These are phyloP conservation scores for Sporobolomyces phaffii DNA, from an alignment of 768 basidiomycete genomes.

Conservation along the genomic window DNA sequence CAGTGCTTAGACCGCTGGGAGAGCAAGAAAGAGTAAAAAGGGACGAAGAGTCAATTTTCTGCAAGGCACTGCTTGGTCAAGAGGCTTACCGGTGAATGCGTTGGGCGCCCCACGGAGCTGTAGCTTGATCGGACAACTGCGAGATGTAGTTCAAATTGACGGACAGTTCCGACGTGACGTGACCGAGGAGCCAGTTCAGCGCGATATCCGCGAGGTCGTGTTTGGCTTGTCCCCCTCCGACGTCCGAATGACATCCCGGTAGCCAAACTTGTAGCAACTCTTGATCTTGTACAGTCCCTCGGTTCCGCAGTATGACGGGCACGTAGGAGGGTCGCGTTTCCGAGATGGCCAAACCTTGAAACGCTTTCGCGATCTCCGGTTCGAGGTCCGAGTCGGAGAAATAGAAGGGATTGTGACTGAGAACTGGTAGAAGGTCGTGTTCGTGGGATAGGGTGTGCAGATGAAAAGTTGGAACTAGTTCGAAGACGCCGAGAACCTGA, in stretches of 20 bases:
- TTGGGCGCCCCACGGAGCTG: slow-evolving; percentile 5
- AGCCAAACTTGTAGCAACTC: slow-evolving; percentile 42
- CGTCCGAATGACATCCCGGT: slow-evolving; percentile 41
- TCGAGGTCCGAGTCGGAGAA: slow-evolving; percentile 18
- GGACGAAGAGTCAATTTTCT: no score
- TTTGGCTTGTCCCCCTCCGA: slow-evolving; percentile 12
- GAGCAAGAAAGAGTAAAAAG: no score
- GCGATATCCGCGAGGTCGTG: slow-evolving; percentile 18
- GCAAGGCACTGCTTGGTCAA: no score
- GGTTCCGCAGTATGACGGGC: slow-evolving; percentile 26
- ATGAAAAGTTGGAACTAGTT: slow-evolving; percentile 36
- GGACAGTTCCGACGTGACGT: neutral
- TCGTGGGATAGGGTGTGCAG: neutral
- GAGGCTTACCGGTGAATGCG: no score
- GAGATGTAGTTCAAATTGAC: slow-evolving; percentile 9
- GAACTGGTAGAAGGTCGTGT: slow-evolving; percentile 4
- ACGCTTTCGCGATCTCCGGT: slow-evolving; percentile 34
- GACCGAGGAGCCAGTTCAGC: slow-evolving; percentile 10
- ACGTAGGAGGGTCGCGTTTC: slow-evolving; percentile 43
- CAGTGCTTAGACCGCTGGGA: neutral
- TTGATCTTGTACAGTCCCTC: neutral
- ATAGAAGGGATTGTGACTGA: slow-evolving; percentile 1
- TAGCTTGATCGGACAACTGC: neutral
- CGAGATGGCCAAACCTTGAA: slow-evolving; percentile 44
- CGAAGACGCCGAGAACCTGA: slow-evolving; percentile 38